phyloP scores from a whole-genome alignment of 2,329 filamentous ascomycete species.

The Aspergillus ochraceus region DNA sequence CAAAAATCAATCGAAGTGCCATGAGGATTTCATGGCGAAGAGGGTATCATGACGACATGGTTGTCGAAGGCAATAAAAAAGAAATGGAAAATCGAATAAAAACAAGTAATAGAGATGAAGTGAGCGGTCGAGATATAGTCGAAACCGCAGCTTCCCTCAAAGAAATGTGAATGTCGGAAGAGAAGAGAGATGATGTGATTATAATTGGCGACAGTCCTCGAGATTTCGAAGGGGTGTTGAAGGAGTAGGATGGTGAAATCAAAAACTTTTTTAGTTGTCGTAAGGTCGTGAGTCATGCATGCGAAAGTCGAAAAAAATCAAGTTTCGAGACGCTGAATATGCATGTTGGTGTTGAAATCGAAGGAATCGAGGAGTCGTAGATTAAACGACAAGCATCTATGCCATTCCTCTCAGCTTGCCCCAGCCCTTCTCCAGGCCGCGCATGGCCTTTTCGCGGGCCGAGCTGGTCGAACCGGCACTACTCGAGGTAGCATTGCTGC shows the following conservation, averaged over 20 bases:
- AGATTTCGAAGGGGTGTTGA: slow-evolving; percentile 1
- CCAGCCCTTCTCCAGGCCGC: slow-evolving; percentile 41
- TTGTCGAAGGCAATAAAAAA: neutral
- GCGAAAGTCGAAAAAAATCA: neutral
- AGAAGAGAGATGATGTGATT: slow-evolving; percentile 1
- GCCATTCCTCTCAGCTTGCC: slow-evolving; percentile 40
- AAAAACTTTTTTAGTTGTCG: slow-evolving; percentile 26
- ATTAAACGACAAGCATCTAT: slow-evolving; percentile 16
- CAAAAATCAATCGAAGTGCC: neutral
- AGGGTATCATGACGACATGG: slow-evolving; percentile 5
- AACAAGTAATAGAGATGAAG: neutral
- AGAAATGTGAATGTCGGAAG: neutral
- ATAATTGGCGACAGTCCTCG: slow-evolving; percentile 3
- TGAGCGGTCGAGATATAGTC: neutral
- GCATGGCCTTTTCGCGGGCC: slow-evolving; percentile 36
- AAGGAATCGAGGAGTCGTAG: neutral
- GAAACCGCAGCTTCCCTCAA: neutral
- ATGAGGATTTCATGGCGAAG: neutral
- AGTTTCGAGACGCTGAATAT: neutral
- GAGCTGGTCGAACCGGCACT: slow-evolving; percentile 37
- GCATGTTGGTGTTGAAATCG: slow-evolving; percentile 3
- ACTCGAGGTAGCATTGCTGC: slow-evolving; percentile 36
- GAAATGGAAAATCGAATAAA: neutral
- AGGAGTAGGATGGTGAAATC: slow-evolving; percentile 8
- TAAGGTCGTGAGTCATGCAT: slow-evolving; percentile 25